These are phyloP conservation scores for Sclerotinia spermophila DNA, from an alignment of 2,329 filamentous ascomycete genomes.

Conservation along the genomic window DNA sequence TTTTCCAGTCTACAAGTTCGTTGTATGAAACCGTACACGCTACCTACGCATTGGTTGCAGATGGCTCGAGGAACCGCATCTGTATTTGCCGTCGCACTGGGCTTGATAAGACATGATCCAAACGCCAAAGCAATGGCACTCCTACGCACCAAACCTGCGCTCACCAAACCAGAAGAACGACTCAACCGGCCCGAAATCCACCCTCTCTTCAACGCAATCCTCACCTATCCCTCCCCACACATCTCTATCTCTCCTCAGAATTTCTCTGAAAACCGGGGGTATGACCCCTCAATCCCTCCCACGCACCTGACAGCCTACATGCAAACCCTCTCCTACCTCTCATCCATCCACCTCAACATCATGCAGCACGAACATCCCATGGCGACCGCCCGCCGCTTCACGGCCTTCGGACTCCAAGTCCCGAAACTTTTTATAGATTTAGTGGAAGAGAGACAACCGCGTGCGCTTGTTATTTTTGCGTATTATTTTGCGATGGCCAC, in stretches of 20 bases:
- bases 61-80: constrained; percentile 23
- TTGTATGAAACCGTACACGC: constrained; percentile 22
- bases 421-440: constrained; percentile 23
- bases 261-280: background rate
- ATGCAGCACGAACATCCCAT: constrained; percentile 14
- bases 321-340: constrained; percentile 12
- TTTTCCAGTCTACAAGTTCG: constrained; percentile 24
- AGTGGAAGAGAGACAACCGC: constrained; percentile 20
- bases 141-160: constrained; percentile 13
- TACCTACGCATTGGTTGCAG: constrained; percentile 22
- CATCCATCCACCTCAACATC: constrained; percentile 12
- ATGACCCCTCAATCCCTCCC: constrained; percentile 13
- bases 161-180: constrained; percentile 15
- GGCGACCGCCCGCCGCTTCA: constrained; percentile 19
- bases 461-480: constrained; percentile 28
- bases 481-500: constrained; percentile 36
- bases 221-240: constrained; percentile 2
- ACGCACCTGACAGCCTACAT: constrained; percentile 10
- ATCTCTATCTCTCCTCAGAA: background rate
- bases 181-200: constrained; percentile 7
- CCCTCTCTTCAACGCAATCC: constrained; percentile 9
- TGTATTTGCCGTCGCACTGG: constrained; percentile 19
- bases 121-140: constrained; percentile 20
- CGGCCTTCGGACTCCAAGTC: constrained; percentile 21
- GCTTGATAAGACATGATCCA: constrained; percentile 17